Conservation (phyloP, 768 basidiomycete genomes). For the Lentinula boryana region DNA sequence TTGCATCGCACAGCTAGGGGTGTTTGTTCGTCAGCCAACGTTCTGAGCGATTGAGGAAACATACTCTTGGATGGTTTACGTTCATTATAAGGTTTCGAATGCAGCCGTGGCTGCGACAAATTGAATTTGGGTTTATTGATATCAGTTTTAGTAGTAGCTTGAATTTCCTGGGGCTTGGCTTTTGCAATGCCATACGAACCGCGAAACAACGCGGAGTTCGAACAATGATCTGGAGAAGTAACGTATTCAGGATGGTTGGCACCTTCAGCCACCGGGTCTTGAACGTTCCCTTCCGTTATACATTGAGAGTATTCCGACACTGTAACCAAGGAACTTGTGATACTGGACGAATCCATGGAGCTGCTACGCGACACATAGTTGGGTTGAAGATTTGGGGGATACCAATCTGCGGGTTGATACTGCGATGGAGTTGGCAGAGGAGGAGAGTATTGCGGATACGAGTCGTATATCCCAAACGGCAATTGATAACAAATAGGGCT, state of each 20-base stretch:
- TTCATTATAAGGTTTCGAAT: conserved; percentile 12
- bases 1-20: conserved; percentile 58
- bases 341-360: conserved; percentile 8
- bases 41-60: conserved; percentile 6
- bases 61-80: conserved; percentile 33
- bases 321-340: conserved; percentile 7
- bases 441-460: conserved; percentile 1
- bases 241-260: background rate
- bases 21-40: background rate
- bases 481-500: background rate
- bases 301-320: conserved; percentile 15
- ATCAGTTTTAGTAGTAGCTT: background rate
- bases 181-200: background rate
- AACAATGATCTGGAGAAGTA: background rate
- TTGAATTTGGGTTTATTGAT: background rate
- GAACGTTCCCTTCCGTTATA: background rate
- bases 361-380: conserved; percentile 8
- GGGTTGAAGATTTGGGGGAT: background rate
- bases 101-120: too few species aligned
- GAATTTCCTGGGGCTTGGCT: background rate
- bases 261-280: background rate
- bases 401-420: background rate
- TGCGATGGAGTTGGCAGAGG: background rate
- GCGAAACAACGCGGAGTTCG: background rate
- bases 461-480: background rate